Percentiles rank a stretch among this genome's conserved stretches.
Evolutionary conservation across 305 asterid species (phyloP).

Genomic region (Solanum hybrid): DNA sequence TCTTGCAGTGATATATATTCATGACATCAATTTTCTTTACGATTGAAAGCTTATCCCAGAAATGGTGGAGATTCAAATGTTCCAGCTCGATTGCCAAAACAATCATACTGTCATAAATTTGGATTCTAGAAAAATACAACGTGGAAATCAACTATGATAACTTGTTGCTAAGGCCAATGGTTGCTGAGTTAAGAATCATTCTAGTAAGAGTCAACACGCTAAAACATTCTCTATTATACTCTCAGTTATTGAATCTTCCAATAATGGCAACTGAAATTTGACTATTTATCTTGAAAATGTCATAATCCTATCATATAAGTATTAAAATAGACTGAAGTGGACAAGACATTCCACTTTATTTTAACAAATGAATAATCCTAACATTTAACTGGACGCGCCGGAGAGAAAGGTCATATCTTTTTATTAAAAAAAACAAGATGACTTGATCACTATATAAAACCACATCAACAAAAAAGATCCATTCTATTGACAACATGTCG

Average conservation of each 20-base stretch:
- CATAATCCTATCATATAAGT: neutral
- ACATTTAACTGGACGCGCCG: neutral
- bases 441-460: neutral
- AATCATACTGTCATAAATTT: conserved; percentile 5
- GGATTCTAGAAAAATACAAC: neutral
- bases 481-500: neutral
- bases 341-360: neutral
- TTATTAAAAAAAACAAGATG: neutral
- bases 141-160: conserved; percentile 8
- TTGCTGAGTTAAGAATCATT: neutral
- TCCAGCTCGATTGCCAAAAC: conserved; percentile 1
- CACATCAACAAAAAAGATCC: neutral
- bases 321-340: neutral
- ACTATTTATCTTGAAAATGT: neutral
- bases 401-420: neutral
- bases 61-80: conserved; percentile 8
- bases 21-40: conserved; percentile 25
- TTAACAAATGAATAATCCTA: neutral
- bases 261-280: neutral
- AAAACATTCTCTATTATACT: neutral
- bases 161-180: neutral
- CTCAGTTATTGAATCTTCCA: neutral
- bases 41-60: conserved; percentile 15
- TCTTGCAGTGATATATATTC: conserved; percentile 21
- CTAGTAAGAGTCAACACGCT: neutral